Evolutionary conservation across 768 basidiomycete genomes (phyloP), one percentile per base, ranked within the genome.

Genomic region (Macrolepiota dolichaula): DNA sequence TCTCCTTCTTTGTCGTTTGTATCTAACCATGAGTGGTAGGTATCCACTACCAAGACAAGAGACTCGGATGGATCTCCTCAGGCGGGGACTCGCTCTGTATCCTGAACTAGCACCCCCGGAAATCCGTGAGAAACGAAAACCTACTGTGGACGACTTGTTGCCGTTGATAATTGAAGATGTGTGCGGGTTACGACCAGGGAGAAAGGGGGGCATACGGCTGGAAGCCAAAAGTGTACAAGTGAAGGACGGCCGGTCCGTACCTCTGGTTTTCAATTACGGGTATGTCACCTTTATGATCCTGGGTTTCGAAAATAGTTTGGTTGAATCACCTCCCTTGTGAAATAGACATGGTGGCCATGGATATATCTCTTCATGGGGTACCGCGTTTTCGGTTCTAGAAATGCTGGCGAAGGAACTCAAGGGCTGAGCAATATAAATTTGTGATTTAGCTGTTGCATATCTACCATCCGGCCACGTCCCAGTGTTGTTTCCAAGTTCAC

Each of bases 191-290:
- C 47, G 87, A 15, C 88, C 88, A 0, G 79, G 72, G 1, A 72
- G 88, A 62, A 81, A 81, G 25, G 85, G 82, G 24, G 85, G 86
- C 0, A 75, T 89, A 24, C 72, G 86, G 46, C 68, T 89, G 1
- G 86, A 83, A 47, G 70, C 70, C 0, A 81, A 81, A 22, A 74
- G 68, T 69, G 62, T 79, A 19, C 73, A 74, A 7, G 42, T 44
- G 6, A 50, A 47, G 13, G 59, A 65, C 35, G 64, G 65, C n/a
- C 56, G 67, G 36, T 73, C 68, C 55, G 70, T 84, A 10, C 84
- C 85, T 0, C 68, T 87, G 42, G 76, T 88, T 1, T 78, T 84
- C 65, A 87, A 89, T 68, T 87, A 89, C 64, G 88, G 88, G 82
- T 86, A 66, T 67, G 81, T 71, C n/a, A 12, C 5, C 17, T 22